These are phyloP conservation scores for Tulasnella sp. DNA, from an alignment of 768 basidiomycete species.

Conservation along the genomic window DNA sequence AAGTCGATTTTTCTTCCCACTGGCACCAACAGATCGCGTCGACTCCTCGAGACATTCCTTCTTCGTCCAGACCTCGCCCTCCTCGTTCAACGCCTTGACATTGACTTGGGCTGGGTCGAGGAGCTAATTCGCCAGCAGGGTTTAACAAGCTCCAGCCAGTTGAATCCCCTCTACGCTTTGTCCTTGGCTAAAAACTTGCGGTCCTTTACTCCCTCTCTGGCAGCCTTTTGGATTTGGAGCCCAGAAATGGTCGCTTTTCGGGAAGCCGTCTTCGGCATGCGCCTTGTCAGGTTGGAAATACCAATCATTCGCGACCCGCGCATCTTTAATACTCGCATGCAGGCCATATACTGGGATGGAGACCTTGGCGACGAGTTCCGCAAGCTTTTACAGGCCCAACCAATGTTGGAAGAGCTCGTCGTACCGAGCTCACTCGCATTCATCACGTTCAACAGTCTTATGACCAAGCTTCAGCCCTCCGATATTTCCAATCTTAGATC, in stretches of 20 bases:
- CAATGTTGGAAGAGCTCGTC: neutral
- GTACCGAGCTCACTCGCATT: neutral
- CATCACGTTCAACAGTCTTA: neutral
- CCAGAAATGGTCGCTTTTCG: neutral
- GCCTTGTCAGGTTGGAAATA: neutral
- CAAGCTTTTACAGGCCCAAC: neutral
- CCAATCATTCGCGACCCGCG: neutral
- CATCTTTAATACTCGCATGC: neutral
- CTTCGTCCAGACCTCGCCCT: neutral
- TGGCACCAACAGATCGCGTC: neutral
- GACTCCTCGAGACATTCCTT: neutral
- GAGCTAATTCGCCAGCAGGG: neutral
- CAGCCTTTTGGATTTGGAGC: neutral
- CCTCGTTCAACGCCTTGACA: neutral
- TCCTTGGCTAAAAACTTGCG: neutral
- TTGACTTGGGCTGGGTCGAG: neutral
- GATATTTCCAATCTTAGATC: neutral
- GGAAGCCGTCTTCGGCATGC: neutral
- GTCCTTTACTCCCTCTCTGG: neutral
- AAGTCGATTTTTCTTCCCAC: neutral
- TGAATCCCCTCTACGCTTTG: neutral
- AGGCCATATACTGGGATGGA: neutral
- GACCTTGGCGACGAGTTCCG: neutral
- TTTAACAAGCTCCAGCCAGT: neutral
- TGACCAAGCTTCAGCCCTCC: neutral